phyloP scores from a whole-genome alignment of 1,284 basidiomycete genomes.

The Irpex sp. region DNA sequence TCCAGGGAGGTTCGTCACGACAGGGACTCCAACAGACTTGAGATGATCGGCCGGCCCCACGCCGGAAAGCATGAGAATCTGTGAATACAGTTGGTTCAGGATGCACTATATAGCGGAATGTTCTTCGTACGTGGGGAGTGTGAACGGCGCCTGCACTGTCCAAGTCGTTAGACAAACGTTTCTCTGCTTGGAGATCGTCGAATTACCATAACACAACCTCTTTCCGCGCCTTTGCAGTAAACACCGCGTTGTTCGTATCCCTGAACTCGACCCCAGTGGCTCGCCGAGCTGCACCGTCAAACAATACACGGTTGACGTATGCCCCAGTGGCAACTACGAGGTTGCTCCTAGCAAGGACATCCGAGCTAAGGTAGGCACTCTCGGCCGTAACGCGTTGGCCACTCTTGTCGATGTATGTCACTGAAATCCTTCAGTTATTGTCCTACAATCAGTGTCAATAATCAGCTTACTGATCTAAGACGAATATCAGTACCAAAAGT shows the following conservation, averaged over 20 bases:
- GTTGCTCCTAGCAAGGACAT: slow-evolving; percentile 59
- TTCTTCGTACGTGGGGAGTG: slow-evolving; percentile 47
- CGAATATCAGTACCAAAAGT: background rate
- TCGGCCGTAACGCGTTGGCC: slow-evolving; percentile 57
- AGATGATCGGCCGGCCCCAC: slow-evolving; percentile 58
- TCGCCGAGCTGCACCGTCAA: slow-evolving; percentile 45
- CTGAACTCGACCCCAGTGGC: slow-evolving; percentile 64
- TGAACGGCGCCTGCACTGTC: slow-evolving; percentile 62
- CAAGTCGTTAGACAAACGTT: background rate
- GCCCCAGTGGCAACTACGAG: slow-evolving; percentile 54
- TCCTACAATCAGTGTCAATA: background rate
- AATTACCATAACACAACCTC: slow-evolving; percentile 64
- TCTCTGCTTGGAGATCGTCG: background rate
- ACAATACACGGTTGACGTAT: slow-evolving; percentile 53
- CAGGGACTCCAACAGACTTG: slow-evolving; percentile 41
- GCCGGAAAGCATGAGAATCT: slow-evolving; percentile 73
- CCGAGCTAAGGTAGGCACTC: slow-evolving; percentile 58
- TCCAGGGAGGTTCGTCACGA: slow-evolving; percentile 31
- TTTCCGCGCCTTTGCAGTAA: slow-evolving; percentile 44
- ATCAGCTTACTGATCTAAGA: slow-evolving; percentile 20
- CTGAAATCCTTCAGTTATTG: slow-evolving; percentile 27
- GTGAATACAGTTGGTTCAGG: background rate
- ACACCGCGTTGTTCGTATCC: slow-evolving; percentile 30
- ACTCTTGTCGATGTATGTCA: slow-evolving; percentile 57
- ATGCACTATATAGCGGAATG: background rate